Percentiles rank a stretch among this genome's conserved stretches.
Evolutionary conservation across 2,329 filamentous ascomycete species (phyloP).

Genomic region (Amesomyces nigricolor): DNA sequence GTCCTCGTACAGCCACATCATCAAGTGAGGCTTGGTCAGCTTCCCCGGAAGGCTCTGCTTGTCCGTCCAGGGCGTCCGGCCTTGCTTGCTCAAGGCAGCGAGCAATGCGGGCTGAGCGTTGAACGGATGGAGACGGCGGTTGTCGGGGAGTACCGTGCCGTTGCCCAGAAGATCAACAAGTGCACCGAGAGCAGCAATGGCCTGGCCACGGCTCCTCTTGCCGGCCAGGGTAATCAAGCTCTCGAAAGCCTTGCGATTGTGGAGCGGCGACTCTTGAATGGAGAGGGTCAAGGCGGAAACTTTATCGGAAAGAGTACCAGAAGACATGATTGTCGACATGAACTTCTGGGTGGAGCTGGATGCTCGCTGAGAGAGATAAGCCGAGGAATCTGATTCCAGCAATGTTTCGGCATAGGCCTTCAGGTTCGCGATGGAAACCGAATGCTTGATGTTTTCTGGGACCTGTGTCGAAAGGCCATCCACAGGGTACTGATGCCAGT

Average conservation of each 20-base stretch:
- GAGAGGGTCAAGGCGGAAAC: conserved; percentile 91
- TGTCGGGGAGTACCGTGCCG: conserved; percentile 74
- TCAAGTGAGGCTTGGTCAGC: conserved; percentile 69
- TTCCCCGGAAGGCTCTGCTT: conserved; percentile 67
- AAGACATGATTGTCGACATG: conserved; percentile 93
- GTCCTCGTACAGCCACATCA: conserved; percentile 89
- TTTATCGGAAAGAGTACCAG: conserved; percentile 93
- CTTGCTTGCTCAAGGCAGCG: conserved; percentile 59
- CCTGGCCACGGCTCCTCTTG: conserved; percentile 90
- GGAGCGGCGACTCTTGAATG: conserved; percentile 91
- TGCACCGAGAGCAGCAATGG: conserved; percentile 85
- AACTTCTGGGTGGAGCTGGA: conserved; percentile 90
- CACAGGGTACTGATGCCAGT: conserved; percentile 49
- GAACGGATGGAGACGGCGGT: conserved; percentile 77
- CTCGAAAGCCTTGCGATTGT: conserved; percentile 86
- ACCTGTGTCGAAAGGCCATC: conserved; percentile 39
- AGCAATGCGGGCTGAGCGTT: conserved; percentile 71
- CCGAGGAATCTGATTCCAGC: conserved; percentile 69
- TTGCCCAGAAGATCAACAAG: conserved; percentile 91
- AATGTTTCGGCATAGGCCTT: conserved; percentile 68
- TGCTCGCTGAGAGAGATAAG: conserved; percentile 68
- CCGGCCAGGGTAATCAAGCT: conserved; percentile 75
- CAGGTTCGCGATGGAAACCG: conserved; percentile 43
- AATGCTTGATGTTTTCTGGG: conserved; percentile 41
- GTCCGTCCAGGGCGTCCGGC: conserved; percentile 55